phyloP scores from a whole-genome alignment of 78 protist species.

The Dictyostelium intermedium region DNA sequence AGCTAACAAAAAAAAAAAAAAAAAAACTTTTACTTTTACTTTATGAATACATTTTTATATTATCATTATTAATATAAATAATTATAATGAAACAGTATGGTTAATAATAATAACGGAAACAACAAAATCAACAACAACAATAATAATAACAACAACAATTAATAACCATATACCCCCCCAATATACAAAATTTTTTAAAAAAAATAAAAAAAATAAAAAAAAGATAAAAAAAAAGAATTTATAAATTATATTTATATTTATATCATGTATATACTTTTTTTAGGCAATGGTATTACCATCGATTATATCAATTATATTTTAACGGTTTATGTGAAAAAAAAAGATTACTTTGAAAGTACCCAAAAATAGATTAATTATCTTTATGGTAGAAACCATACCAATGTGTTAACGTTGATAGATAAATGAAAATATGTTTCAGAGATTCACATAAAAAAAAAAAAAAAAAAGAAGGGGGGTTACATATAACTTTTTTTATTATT shows the following conservation, averaged over 20 bases:
- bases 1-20: neutral
- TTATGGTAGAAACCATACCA: neutral
- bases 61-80: neutral
- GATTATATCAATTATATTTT: neutral
- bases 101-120: too few relatives aligned
- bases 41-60: too few relatives aligned
- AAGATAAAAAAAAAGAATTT: neutral
- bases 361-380: neutral
- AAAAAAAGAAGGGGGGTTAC: neutral
- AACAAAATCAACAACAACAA: too few relatives aligned
- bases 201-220: neutral
- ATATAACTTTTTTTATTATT: neutral
- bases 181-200: too few relatives aligned
- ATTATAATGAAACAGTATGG: neutral
- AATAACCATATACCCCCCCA: neutral
- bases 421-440: neutral
- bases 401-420: neutral
- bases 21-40: neutral
- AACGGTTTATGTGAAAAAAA: neutral
- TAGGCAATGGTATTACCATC: neutral
- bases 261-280: neutral
- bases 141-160: too few relatives aligned
- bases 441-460: neutral
- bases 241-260: neutral
- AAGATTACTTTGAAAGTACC: neutral